These are phyloP conservation scores for Cyclocybe cylindracea DNA, from an alignment of 768 basidiomycete species.

Conservation along the genomic window DNA sequence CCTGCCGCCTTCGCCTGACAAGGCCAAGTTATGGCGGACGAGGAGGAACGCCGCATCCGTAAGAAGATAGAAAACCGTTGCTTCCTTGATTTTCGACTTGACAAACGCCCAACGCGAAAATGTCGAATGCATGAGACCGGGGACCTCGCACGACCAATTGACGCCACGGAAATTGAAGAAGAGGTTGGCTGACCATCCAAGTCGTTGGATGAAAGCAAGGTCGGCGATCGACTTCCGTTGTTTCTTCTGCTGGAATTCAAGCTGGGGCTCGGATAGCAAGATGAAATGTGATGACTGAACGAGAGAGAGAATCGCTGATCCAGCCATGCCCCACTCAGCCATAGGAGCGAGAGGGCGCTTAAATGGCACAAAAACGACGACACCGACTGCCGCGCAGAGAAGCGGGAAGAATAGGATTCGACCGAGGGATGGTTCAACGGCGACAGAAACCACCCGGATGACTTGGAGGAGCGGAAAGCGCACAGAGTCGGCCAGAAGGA, in stretches of 20 bases:
- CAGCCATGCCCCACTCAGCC: not conserved
- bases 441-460: too few relatives aligned
- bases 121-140: constrained; percentile 1
- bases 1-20: not conserved
- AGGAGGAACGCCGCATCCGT: not conserved
- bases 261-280: constrained; percentile 6
- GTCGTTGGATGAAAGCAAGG: not conserved
- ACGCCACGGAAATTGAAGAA: constrained; percentile 6
- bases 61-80: not conserved
- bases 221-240: not conserved
- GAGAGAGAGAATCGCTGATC: not conserved
- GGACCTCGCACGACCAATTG: constrained; percentile 11
- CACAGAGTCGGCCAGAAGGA: too few relatives aligned
- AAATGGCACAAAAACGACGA: not conserved
- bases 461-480: too few relatives aligned
- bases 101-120: constrained; percentile 2
- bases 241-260: not conserved
- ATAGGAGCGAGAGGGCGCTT: not conserved
- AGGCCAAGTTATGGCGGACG: not conserved
- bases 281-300: constrained; percentile 4
- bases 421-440: not conserved
- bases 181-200: constrained; percentile 5
- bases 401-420: not conserved
- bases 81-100: not conserved
- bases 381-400: not conserved